phyloP scores from a whole-genome alignment of 164 flowering plant species.

The Aristolochia fimbriata region DNA sequence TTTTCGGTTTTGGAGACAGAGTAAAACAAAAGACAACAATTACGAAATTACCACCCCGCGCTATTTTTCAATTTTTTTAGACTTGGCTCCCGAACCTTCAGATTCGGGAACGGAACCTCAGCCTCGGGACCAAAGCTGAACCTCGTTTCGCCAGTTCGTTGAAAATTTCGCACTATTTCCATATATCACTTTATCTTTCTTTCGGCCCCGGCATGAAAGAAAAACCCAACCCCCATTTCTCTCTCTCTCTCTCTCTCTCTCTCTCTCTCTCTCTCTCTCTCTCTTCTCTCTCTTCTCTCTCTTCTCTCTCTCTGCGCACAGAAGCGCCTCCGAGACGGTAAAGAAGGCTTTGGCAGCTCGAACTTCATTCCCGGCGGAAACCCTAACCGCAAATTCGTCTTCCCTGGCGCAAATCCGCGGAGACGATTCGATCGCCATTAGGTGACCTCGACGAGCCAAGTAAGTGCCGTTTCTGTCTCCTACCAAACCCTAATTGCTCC shows the following conservation, averaged over 20 bases:
- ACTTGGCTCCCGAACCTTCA: too few species aligned
- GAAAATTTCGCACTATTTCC: neutral
- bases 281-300: neutral
- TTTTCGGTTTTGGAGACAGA: neutral
- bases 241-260: neutral
- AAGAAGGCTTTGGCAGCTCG: too few species aligned
- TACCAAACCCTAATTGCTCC: too few species aligned
- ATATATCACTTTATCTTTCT: neutral
- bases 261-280: neutral
- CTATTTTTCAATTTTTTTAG: neutral
- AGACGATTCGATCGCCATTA: too few species aligned
- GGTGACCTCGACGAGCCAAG: too few species aligned
- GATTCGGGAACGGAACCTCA: neutral
- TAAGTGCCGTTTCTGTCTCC: too few species aligned
- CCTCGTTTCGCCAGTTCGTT: slow-evolving; percentile 2
- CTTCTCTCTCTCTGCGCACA: neutral
- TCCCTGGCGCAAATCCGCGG: too few species aligned
- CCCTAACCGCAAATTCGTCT: too few species aligned
- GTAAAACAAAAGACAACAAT: neutral
- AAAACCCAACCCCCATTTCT: too few species aligned
- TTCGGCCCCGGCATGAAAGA: neutral
- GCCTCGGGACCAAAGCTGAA: neutral
- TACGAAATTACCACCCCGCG: neutral
- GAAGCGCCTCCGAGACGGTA: neutral
- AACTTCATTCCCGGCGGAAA: too few species aligned